Evolutionary conservation across 139 green algal species (phyloP), one percentile per base, ranked within the genome.

Genomic region (Bryopsis sp.): DNA sequence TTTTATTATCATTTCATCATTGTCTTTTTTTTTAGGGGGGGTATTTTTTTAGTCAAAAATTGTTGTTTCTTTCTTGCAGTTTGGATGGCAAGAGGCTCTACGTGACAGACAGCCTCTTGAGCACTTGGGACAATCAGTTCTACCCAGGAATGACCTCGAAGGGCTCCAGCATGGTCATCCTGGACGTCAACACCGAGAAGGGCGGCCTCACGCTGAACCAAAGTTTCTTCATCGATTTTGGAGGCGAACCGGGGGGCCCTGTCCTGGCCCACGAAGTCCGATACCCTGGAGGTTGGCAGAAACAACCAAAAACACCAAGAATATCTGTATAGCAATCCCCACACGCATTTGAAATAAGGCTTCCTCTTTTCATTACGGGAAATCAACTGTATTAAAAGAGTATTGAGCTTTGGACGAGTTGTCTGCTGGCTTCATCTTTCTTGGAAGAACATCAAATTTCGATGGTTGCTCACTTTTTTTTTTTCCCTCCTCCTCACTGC

Each of bases 81-180:
- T 78, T 92, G 63, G 87, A 94, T 73, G 86, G 87, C 43, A 85
- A 82, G 68, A 79, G 89, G 3, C 75, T 95, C 60, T 95, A 95
- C 73, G 80, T 90, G 32, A 93, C 87, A 70, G 90, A 89, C 72
- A 74, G 39, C 29, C 79, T 92, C 28, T 86, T 87, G 73, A 73
- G 32, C 11, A 63, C 82, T 15, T 92, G 86, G 86, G 86, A 91
- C 75, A 73, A 74, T 39, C 80, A 93, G 79, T 95, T 95, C 79
- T 95, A 95, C 75, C 88, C 88, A 0, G 76, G 75, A n/a, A 64
- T 95, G 72, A 61, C 77, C 0, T 22, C 79, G 31, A 78, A 84
- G 39, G 88, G 63, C 54, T 94, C 47, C 50, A 85, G 58, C 80
- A 78, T 70, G 67, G 80, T 28, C 0, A 78, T 79, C 71, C 74